Base-by-base conservation (phyloP, 306 rosid species). In the Trichosanthes cucumerina region DNA sequence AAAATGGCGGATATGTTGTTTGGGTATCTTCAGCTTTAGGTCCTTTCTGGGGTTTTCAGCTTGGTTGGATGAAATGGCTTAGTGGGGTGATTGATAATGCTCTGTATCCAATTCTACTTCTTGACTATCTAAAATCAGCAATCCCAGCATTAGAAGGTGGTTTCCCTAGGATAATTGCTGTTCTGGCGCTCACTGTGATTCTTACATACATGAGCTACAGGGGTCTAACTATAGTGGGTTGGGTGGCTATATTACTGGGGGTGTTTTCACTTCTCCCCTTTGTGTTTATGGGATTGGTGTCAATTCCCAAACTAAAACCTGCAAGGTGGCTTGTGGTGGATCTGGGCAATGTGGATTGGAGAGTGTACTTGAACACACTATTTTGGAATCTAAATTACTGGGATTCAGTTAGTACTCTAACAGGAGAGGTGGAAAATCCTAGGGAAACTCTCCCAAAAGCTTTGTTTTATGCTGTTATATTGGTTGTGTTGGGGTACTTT, bases 321-420 rank as follows among this genome's bases (percentile, higher is more conserved):
- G 81, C 84, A 0, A 89, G 88, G 59, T 92, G 93, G 94, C 0
- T 86, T 19, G 75, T 80, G 44, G 83, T 82, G 44, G 87, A 90
- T 84, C 23, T 87, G 78, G 62, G 80, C 50, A 81, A 75, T 14
- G 87, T 88, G 64, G 68, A 87, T n/a, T 86, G 92, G 94, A 84
- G 84, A 77, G 79, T 88, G 75, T 91, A 89, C 63, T 80, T 91
- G 57, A 91, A 90, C 81, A 87, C 88, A 5, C 83, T 91, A 31
- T 91, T 91, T 66, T 88, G 97, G 92, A 91, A 91, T 83, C 87
- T 89, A 57, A 91, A 89, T 82, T 91, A 87, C 14, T 88, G 91
- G 97, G 97, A 89, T 75, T 86, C 90, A 5, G 76, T 90, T 19
- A 92, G 94, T 82, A 88, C 91, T 8, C 87, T 92, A 66, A 75